Conservation (phyloP, 306 rosid species). For the Quillaja saponaria region DNA sequence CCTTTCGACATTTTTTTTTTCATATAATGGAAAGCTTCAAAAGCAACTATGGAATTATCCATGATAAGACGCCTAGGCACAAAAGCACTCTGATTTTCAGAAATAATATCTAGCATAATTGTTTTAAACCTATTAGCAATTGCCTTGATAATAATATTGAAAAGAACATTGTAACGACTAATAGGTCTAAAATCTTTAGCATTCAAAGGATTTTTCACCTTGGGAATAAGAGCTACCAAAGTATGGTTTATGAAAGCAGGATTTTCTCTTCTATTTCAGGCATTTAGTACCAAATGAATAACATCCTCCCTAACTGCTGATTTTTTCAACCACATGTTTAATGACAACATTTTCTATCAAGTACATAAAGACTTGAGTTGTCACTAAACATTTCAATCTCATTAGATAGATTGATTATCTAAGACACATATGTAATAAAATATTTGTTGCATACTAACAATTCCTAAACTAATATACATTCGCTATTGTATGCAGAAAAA, state of each 20-base stretch:
- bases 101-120: background rate
- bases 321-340: too few relatives aligned
- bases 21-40: too few relatives aligned
- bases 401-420: too few relatives aligned
- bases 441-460: too few relatives aligned
- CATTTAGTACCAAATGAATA: background rate
- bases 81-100: background rate
- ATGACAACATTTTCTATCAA: too few relatives aligned
- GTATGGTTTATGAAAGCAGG: too few relatives aligned
- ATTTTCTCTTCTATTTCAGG: background rate
- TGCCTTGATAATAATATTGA: background rate
- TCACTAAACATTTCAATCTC: too few relatives aligned
- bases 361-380: too few relatives aligned
- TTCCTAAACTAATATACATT: too few relatives aligned
- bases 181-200: background rate
- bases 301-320: background rate
- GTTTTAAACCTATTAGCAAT: background rate
- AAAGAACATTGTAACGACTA: background rate
- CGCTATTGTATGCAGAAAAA: too few relatives aligned
- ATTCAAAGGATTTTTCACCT: background rate
- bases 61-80: background rate
- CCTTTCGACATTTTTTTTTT: too few relatives aligned
- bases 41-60: background rate
- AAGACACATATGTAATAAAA: too few relatives aligned
- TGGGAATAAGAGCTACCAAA: background rate